These are phyloP conservation scores for Lepidium didymum DNA, from an alignment of 345 rosid genomes.

Conservation along the genomic window DNA sequence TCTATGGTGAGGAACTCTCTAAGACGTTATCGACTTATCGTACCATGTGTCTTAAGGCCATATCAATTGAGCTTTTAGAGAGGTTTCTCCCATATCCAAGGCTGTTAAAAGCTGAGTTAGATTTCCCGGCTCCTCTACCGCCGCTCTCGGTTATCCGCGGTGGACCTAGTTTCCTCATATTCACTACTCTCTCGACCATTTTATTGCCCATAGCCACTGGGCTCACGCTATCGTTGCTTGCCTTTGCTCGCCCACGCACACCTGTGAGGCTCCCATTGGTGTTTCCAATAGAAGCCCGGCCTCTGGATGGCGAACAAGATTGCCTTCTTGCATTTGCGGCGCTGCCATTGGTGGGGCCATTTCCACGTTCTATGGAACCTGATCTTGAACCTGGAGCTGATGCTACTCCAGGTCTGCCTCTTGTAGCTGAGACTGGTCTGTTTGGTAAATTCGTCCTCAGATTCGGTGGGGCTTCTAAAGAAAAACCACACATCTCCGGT, in stretches of 20 bases:
- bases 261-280: constrained; percentile 29
- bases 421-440: constrained; percentile 61
- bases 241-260: constrained; percentile 30
- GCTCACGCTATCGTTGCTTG: constrained; percentile 41
- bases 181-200: constrained; percentile 89
- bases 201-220: constrained; percentile 70
- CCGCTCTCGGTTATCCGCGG: constrained; percentile 45
- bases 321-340: constrained; percentile 31
- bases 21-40: neutral
- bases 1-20: neutral
- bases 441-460: constrained; percentile 53
- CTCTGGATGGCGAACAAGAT: constrained; percentile 49
- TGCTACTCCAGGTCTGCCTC: constrained; percentile 60
- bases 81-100: constrained; percentile 79
- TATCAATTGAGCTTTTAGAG: constrained; percentile 79
- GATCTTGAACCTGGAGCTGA: constrained; percentile 41
- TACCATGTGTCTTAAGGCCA: constrained; percentile 95
- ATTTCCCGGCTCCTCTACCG: constrained; percentile 14
- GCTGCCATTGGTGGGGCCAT: constrained; percentile 18
- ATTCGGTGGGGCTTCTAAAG: constrained; percentile 60
- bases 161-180: constrained; percentile 81
- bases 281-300: constrained; percentile 39
- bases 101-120: constrained; percentile 41
- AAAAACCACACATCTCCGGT: constrained; percentile 46
- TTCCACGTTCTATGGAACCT: constrained; percentile 45